phyloP scores from a whole-genome alignment of 2,329 filamentous ascomycete species.

The Phialophora chinensis region DNA sequence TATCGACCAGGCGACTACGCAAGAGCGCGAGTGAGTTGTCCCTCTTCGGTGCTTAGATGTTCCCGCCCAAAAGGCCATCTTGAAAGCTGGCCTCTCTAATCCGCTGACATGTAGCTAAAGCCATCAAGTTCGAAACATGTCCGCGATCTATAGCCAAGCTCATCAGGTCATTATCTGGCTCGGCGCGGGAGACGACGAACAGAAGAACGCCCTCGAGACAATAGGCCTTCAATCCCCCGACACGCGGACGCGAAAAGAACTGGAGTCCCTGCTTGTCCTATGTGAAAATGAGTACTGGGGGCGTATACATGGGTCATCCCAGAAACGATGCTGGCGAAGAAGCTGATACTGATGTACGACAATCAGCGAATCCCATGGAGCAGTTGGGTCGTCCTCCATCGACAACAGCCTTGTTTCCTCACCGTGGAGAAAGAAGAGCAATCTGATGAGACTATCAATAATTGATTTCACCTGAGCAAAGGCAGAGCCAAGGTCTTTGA shows the following conservation, averaged over 20 bases:
- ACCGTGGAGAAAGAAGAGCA: background rate
- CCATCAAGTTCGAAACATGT: background rate
- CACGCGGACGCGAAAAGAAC: background rate
- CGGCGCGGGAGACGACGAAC: background rate
- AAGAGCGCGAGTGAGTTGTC: background rate
- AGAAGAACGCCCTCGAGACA: background rate
- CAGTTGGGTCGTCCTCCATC: background rate
- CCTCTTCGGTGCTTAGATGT: background rate
- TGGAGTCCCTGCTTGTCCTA: background rate
- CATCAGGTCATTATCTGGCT: background rate
- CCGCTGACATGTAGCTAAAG: background rate
- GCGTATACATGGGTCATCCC: background rate
- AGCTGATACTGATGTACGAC: background rate
- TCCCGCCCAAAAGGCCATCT: background rate
- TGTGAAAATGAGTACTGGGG: background rate
- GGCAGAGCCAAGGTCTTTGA: background rate
- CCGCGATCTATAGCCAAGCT: background rate
- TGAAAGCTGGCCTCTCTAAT: background rate
- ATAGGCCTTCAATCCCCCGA: background rate
- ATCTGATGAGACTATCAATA: background rate
- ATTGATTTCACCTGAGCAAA: background rate
- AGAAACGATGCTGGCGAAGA: background rate
- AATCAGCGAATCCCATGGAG: background rate
- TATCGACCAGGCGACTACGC: background rate
- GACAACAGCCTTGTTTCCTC: background rate